A percentile compares a stretch with the other conserved stretches of the same genome.
Conservation (phyloP, 106 monocot species). For the Phalaenopsis aphrodite region DNA sequence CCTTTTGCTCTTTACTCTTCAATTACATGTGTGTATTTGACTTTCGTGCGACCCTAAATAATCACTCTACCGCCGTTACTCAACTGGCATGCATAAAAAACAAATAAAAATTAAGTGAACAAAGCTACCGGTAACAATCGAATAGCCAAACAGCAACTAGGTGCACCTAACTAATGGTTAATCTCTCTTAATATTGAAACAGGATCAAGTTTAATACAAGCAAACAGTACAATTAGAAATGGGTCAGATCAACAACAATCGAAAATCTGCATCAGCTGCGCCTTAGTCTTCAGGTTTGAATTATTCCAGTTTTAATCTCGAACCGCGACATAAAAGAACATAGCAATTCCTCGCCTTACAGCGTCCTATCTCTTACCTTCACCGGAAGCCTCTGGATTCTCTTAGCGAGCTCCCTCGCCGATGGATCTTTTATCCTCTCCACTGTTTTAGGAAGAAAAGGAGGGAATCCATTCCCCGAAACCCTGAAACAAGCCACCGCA, state of each 20-base stretch:
- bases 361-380: constrained; percentile 19
- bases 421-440: constrained; percentile 54
- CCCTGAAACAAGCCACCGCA: constrained; percentile 11
- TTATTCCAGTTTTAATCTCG: background rate
- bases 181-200: background rate
- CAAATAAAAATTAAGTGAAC: background rate
- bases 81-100: no score
- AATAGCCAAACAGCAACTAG: background rate
- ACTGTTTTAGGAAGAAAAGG: constrained; percentile 74
- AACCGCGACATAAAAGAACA: background rate
- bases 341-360: background rate
- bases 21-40: no score
- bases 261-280: background rate
- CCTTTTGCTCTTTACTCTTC: no score
- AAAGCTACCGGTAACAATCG: background rate
- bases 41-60: no score
- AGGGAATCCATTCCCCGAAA: constrained; percentile 44
- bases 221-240: background rate
- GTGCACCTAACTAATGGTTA: background rate
- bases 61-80: no score
- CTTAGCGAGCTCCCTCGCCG: constrained; percentile 51
- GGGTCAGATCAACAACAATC: background rate
- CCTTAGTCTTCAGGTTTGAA: background rate
- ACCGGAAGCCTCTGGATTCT: constrained; percentile 80
- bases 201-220: background rate